A percentile compares a stretch with the other conserved stretches of the same genome.
These are phyloP conservation scores for Penicillium turbatum DNA, from an alignment of 495 filamentous ascomycete species.

Conservation along the genomic window DNA sequence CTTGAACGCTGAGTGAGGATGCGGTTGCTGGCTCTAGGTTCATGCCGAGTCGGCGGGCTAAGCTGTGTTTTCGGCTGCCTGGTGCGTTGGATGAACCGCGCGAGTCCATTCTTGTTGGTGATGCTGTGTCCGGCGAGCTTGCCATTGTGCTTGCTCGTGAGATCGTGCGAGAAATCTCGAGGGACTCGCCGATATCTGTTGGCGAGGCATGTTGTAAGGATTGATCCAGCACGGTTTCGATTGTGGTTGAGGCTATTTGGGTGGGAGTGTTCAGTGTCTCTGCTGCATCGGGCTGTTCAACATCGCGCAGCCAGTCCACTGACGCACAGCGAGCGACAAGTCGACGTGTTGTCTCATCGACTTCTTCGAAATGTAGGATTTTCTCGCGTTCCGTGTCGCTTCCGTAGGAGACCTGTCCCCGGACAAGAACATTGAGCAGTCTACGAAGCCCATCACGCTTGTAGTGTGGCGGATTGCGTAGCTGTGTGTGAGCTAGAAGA, in stretches of 20 bases:
- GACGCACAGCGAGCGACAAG: constrained; percentile 76
- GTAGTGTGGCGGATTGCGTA: constrained; percentile 79
- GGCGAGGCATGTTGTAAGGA: constrained; percentile 16
- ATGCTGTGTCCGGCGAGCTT: constrained; percentile 28
- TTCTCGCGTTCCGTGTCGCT: constrained; percentile 33
- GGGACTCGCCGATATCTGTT: constrained; percentile 25
- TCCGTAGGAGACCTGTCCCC: constrained; percentile 35
- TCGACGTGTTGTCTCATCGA: constrained; percentile 82
- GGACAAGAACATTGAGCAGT: constrained; percentile 63
- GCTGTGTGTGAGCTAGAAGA: constrained; percentile 83
- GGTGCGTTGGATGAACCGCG: constrained; percentile 25
- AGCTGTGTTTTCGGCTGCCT: constrained; percentile 20
- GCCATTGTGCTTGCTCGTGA: constrained; percentile 43
- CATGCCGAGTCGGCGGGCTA: constrained; percentile 41
- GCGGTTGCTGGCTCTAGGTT: constrained; percentile 43
- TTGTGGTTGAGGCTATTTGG: constrained; percentile 14
- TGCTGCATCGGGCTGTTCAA: constrained; percentile 18
- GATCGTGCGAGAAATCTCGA: constrained; percentile 30
- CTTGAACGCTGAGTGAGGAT: constrained; percentile 62
- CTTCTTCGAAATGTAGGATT: constrained; percentile 81
- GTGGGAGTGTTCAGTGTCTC: constrained; percentile 11
- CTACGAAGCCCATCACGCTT: constrained; percentile 81
- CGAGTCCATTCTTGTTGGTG: constrained; percentile 29
- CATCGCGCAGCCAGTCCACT: constrained; percentile 72
- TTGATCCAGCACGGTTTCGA: constrained; percentile 25